Conservation (phyloP, 768 basidiomycete genomes). For the Lentinula raphanica region DNA sequence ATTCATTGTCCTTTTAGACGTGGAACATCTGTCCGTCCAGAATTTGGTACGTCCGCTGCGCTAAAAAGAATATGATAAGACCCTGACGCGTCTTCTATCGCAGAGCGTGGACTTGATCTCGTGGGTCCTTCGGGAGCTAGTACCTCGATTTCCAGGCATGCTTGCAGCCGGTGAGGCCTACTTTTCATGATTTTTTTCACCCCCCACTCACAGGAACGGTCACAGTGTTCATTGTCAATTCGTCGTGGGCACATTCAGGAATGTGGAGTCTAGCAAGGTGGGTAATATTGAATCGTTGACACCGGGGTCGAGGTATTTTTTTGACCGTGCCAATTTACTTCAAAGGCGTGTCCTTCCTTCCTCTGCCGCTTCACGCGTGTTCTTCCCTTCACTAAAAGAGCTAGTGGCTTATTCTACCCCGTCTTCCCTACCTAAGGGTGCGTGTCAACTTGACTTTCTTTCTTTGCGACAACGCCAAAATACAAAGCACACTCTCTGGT, state of each 20-base stretch:
- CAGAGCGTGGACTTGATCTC: slow-evolving; percentile 58
- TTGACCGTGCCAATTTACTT: slow-evolving; percentile 7
- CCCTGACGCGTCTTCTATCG: neutral
- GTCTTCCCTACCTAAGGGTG: slow-evolving; percentile 55
- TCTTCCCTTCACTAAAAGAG: slow-evolving; percentile 56
- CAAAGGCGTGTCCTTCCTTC: slow-evolving; percentile 58
- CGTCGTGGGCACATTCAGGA: slow-evolving; percentile 68
- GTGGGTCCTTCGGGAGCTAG: slow-evolving; percentile 61
- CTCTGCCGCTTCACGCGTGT: slow-evolving; percentile 54
- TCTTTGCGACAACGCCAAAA: slow-evolving; percentile 10
- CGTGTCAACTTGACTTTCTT: slow-evolving; percentile 10
- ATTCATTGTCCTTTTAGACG: slow-evolving; percentile 63
- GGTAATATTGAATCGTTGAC: neutral
- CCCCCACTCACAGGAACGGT: slow-evolving; percentile 2
- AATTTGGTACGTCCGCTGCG: slow-evolving; percentile 40
- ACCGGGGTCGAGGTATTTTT: neutral
- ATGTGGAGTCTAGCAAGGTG: slow-evolving; percentile 65
- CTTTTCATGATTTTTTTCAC: slow-evolving; percentile 9
- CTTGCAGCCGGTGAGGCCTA: slow-evolving; percentile 66
- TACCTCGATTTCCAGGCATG: slow-evolving; percentile 73
- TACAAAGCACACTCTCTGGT: slow-evolving; percentile 19
- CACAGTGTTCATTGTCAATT: slow-evolving; percentile 66
- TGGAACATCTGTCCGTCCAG: slow-evolving; percentile 50
- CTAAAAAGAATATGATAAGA: neutral
- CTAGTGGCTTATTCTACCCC: slow-evolving; percentile 51